Percentiles rank a stretch among this genome's conserved stretches.
Conservation (phyloP, 2,329 filamentous ascomycete genomes). For the Grosmannia penicillata region DNA sequence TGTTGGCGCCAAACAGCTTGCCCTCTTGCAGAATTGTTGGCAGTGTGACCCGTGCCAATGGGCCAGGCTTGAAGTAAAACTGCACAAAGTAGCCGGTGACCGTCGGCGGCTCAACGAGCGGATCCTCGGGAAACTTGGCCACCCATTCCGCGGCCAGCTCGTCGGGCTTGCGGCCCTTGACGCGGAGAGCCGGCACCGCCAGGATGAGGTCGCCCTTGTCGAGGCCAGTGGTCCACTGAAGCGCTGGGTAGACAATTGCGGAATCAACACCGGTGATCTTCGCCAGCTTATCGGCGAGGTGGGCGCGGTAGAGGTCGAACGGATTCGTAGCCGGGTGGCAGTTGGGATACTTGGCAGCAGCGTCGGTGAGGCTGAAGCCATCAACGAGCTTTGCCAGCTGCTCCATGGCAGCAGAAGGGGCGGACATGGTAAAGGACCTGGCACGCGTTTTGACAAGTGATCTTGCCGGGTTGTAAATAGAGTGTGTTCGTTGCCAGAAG, state of each 20-base stretch:
- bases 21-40: conserved; percentile 53
- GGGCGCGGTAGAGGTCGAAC: conserved; percentile 64
- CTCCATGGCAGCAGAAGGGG: conserved; percentile 13
- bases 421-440: conserved; percentile 1
- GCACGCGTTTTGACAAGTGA: too few relatives aligned
- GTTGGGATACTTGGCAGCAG: conserved; percentile 32
- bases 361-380: conserved; percentile 19
- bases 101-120: conserved; percentile 56
- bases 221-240: conserved; percentile 65
- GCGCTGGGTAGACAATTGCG: conserved; percentile 55
- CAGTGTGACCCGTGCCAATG: conserved; percentile 50
- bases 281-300: conserved; percentile 55
- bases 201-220: conserved; percentile 75
- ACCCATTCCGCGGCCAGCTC: conserved; percentile 48
- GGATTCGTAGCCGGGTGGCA: conserved; percentile 58
- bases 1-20: conserved; percentile 49
- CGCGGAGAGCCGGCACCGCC: conserved; percentile 62
- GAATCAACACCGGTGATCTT: conserved; percentile 56
- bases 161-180: conserved; percentile 55
- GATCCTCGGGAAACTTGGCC: conserved; percentile 41
- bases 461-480: too few relatives aligned
- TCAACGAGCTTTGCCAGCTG: conserved; percentile 19
- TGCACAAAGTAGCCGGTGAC: conserved; percentile 55
- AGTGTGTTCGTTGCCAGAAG: too few relatives aligned
- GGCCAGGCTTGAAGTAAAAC: conserved; percentile 65